Evolutionary conservation across 2,329 filamentous ascomycete genomes (phyloP), one percentile per base, ranked within the genome.

Genomic region (Lasiodiplodia gonubiensis): DNA sequence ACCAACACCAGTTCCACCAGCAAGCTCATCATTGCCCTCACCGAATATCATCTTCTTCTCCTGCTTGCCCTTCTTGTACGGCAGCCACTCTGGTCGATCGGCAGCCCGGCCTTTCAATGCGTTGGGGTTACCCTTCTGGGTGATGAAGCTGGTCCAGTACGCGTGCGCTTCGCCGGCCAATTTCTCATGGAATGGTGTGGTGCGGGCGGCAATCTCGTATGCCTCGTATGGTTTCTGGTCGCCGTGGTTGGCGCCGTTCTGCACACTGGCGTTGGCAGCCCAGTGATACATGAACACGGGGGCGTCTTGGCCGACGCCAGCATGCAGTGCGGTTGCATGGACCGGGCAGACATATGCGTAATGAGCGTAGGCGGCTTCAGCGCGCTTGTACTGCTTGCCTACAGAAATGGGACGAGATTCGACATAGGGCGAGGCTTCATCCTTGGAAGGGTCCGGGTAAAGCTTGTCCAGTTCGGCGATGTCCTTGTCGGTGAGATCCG

Each of bases 271-370:
- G n/a, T 80, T 80, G 0, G 85, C 81, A 0, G 87, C 87, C 74
- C 84, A 90, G 73, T 88, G 86, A 73, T 90, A 90, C 0, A 89
- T 79, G 70, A 86, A 87, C 0, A 86, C 86, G 71, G 70, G 78
- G 64, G 68, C 72, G 23, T 75, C 70, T 16, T 69, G 61, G 6
- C 70, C 68, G 6, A 70, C 33, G n/a, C 74, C 72, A 4, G 74
- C 74, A 33, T 80, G 81, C 66, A 85, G 79, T 0, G 85, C 87
- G 0, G 86, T 87, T 73, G 90, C 86, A 3, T 89, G 79, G 0
- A 90, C 86, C 0, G 89, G 88, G 25, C 86, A 86, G 57, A 89
- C 85, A 72, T 90, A 90, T 0, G 87, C 88, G 72, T 88, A 90
- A 72, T 90, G 85, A 0, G 83, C 85, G 74, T 90, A 90, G 0